A percentile compares a stretch with the other conserved stretches of the same genome.
These are phyloP conservation scores for Santalum album DNA, from an alignment of 164 flowering plant genomes.

Conservation along the genomic window DNA sequence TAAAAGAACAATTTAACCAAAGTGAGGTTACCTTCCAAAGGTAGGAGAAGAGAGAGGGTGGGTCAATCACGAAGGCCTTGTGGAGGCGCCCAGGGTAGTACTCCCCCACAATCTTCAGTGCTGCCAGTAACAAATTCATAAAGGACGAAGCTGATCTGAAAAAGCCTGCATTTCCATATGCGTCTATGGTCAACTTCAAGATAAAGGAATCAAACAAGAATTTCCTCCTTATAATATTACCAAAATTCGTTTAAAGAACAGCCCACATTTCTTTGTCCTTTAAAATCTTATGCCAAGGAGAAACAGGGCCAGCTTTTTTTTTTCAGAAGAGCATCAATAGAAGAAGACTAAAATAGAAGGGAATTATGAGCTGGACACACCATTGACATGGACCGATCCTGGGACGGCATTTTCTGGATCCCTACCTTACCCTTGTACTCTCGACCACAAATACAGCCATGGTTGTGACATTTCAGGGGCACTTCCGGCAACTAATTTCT, in stretches of 20 bases:
- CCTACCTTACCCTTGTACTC: constrained; percentile 27
- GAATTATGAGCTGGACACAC: no score
- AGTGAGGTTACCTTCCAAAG: constrained; percentile 86
- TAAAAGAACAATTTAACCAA: no score
- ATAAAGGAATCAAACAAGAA: not conserved
- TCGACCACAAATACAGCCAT: constrained; percentile 5
- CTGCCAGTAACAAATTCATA: constrained; percentile 61
- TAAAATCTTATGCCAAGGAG: no score
- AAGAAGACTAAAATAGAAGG: no score
- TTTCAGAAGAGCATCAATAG: no score
- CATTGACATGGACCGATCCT: constrained; percentile 19
- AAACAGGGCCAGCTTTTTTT: no score
- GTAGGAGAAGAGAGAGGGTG: constrained; percentile 87
- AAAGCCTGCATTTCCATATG: constrained; percentile 57
- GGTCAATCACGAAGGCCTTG: constrained; percentile 84
- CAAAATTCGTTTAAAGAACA: no score
- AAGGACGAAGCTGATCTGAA: constrained; percentile 98
- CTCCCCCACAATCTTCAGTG: constrained; percentile 74
- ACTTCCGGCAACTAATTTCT: constrained; percentile 23
- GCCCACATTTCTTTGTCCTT: no score
- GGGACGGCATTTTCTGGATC: constrained; percentile 9
- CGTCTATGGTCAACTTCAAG: not conserved
- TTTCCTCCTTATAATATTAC: not conserved
- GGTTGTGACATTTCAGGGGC: constrained; percentile 32
- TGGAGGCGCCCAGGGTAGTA: constrained; percentile 77